Evolutionary conservation across 2,329 filamentous ascomycete genomes (phyloP).

Genomic region (Calonectria honghensis): DNA sequence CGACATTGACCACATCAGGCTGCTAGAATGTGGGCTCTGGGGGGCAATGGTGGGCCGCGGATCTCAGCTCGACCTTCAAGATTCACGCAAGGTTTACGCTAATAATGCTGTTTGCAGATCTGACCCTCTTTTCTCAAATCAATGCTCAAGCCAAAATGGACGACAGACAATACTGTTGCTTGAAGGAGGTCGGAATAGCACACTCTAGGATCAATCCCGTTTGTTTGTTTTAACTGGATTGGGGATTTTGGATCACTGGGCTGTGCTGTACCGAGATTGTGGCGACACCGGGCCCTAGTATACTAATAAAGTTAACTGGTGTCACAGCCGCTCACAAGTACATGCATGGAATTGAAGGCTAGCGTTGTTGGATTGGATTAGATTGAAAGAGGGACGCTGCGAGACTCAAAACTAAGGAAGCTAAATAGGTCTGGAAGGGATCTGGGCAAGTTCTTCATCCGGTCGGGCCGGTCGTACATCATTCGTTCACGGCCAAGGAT

Average conservation of each 20-base stretch:
- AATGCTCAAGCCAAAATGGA: background rate
- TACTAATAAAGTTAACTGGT: background rate
- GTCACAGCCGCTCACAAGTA: background rate
- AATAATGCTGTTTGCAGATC: background rate
- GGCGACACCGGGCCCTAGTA: background rate
- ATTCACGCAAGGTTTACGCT: constrained; percentile 2
- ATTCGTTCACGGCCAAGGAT: constrained; percentile 34
- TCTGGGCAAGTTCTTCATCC: background rate
- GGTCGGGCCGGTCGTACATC: background rate
- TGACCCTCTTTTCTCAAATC: background rate
- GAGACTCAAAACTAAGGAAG: background rate
- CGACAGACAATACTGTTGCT: background rate
- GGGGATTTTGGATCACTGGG: background rate
- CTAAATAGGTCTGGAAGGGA: background rate
- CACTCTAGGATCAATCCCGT: background rate
- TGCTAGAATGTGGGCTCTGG: too few species aligned
- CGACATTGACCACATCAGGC: background rate
- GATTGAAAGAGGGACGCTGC: background rate
- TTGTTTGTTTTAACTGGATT: background rate
- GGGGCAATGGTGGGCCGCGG: background rate
- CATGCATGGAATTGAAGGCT: background rate
- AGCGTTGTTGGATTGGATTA: background rate
- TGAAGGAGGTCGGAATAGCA: background rate
- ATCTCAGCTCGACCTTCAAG: background rate
- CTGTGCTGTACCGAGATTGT: background rate